These are phyloP conservation scores for Fragilaria crotonensis DNA, from an alignment of 108 stramenopile genomes.

Conservation along the genomic window DNA sequence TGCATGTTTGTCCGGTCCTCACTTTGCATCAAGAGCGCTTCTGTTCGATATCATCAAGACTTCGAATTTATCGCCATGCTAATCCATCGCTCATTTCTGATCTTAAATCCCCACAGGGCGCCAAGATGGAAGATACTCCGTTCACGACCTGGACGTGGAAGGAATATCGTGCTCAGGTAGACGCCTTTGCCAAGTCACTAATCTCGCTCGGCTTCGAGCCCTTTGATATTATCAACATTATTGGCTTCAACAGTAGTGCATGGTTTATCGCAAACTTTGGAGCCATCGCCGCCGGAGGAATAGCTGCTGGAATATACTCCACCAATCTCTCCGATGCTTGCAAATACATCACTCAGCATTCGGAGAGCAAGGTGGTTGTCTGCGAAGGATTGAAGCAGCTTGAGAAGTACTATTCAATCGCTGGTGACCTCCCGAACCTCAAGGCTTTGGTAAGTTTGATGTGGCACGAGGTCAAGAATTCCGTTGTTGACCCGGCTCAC, in stretches of 20 bases:
- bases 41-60: no score
- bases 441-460: constrained; percentile 70
- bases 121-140: constrained; percentile 4
- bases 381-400: no score
- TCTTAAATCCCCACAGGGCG: background rate
- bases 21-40: background rate
- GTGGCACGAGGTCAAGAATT: constrained; percentile 36
- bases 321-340: no score
- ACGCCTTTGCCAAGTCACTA: constrained; percentile 52
- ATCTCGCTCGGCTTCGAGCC: constrained; percentile 49
- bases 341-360: no score
- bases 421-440: no score
- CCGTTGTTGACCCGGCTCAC: background rate
- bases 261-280: constrained; percentile 58
- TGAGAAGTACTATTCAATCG: no score
- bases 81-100: background rate
- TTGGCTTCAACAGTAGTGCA: constrained; percentile 65
- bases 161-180: constrained; percentile 28
- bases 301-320: no score
- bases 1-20: background rate
- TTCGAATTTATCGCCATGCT: background rate
- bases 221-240: constrained; percentile 53
- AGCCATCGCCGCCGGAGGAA: constrained; percentile 57
- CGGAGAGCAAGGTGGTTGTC: no score
- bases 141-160: constrained; percentile 35